Conservation (phyloP, 371 early-diverging fungal species). For the Mortierella sp. region DNA sequence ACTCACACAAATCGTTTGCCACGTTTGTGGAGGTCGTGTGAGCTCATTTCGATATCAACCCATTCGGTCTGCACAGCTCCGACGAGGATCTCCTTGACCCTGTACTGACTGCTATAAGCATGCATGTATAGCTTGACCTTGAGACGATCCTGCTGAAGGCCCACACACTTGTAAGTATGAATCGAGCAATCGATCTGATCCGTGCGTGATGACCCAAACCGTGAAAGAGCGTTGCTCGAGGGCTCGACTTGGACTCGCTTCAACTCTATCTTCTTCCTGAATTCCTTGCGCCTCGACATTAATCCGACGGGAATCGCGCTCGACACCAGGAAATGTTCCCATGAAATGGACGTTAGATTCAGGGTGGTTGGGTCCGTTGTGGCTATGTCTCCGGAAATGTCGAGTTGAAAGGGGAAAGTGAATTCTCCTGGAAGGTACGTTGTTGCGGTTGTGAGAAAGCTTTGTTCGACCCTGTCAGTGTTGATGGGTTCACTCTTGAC, state of each 20-base stretch:
- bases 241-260: slow-evolving; percentile 20
- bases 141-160: slow-evolving; percentile 5
- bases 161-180: slow-evolving; percentile 14
- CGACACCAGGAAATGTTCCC: slow-evolving; percentile 19
- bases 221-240: not conserved
- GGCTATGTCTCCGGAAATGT: slow-evolving; percentile 19
- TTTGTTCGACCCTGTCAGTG: slow-evolving; percentile 17
- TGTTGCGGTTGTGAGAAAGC: not conserved
- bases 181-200: slow-evolving; percentile 25
- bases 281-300: slow-evolving; percentile 17
- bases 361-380: slow-evolving; percentile 20
- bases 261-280: slow-evolving; percentile 5
- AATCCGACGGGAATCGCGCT: slow-evolving; percentile 13
- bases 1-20: slow-evolving; percentile 32
- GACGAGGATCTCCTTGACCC: slow-evolving; percentile 24
- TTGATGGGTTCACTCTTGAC: slow-evolving; percentile 28
- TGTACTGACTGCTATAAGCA: slow-evolving; percentile 3
- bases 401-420: slow-evolving; percentile 20
- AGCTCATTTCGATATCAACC: not conserved
- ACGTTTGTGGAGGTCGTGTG: slow-evolving; percentile 1
- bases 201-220: slow-evolving; percentile 5
- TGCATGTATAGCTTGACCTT: slow-evolving; percentile 15
- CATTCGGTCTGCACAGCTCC: slow-evolving; percentile 20
- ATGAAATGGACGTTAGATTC: not conserved
- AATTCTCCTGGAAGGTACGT: slow-evolving; percentile 22